Evolutionary conservation across 1,284 basidiomycete genomes (phyloP), one percentile per base, ranked within the genome.

Genomic region (Tylopilus orsonianus): DNA sequence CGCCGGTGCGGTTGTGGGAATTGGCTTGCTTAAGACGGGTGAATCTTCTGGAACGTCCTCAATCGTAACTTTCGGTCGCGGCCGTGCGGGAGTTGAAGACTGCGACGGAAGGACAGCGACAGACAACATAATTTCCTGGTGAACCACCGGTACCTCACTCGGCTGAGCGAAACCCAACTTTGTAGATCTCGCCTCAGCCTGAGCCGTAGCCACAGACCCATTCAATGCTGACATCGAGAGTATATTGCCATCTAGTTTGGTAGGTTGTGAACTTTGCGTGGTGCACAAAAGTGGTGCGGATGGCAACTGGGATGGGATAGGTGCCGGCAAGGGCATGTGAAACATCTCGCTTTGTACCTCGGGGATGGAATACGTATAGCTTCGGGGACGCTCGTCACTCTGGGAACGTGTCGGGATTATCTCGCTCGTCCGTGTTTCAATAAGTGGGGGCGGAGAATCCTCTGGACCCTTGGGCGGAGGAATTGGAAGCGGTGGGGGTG

Each of bases 31-130:
- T 8, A 27, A 35, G 36, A 53, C 32, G 3, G 50, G 56, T 5
- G 51, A 49, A 42, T 66, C 61, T 41, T 65, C 63, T 39, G 56
- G 36, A 12, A 59, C 54, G 36, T 65, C 64, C 41, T 69, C 67
- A 4, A 69, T 35, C 5, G 60, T 67, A 41, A 62, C 64, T 46
- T 60, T 69, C 29, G 55, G 58, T 46, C 63, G 64, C 16, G 41
- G 16, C 35, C 38, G 48, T 36, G 51, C 38, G 34, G 42, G 41
- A 22, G 34, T 39, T n/a, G 40, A 48, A 16, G 54, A 45, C 18
- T 54, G 56, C 16, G 48, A 40, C 8, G 59, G 44, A 36, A 45
- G 32, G 37, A 42, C 24, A 5, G 53, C 27, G 35, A 44, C 19
- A 38, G 50, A 29, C 14, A 33, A 45, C 27, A 48, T 41, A 8